Evolutionary conservation across 1,139 yeast species (phyloP).

Genomic region (Candida anutae): DNA sequence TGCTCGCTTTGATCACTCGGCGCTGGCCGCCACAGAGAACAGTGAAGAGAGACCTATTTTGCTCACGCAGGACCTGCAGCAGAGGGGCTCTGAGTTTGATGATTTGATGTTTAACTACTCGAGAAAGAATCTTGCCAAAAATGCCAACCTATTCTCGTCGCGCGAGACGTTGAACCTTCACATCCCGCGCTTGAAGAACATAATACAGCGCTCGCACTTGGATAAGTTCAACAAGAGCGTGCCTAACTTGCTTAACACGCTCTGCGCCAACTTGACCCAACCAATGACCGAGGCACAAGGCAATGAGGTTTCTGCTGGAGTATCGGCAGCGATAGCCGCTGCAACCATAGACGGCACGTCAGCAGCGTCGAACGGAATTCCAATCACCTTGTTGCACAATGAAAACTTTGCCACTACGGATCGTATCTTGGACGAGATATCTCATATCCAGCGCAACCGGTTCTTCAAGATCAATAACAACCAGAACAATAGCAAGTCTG

Average conservation of each 20-base stretch:
- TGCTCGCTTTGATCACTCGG: constrained; percentile 15
- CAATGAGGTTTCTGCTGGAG: constrained; percentile 1
- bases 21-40: constrained; percentile 1
- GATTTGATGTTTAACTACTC: constrained; percentile 9
- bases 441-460: constrained; percentile 39
- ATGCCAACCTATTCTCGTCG: constrained; percentile 64
- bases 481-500: constrained; percentile 15
- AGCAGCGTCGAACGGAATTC: constrained; percentile 25
- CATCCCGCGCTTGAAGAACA: constrained; percentile 49
- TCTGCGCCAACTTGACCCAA: constrained; percentile 20
- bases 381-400: constrained; percentile 25
- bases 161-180: constrained; percentile 71
- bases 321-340: constrained; percentile 2
- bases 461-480: constrained; percentile 26
- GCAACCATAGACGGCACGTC: constrained; percentile 1
- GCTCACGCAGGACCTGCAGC: constrained; percentile 3
- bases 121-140: constrained; percentile 53
- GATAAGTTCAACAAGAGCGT: constrained; percentile 32
- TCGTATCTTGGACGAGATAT: constrained; percentile 35
- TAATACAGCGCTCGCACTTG: constrained; percentile 47
- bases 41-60: no score
- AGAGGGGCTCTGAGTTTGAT: constrained; percentile 3
- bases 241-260: constrained; percentile 34
- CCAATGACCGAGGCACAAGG: constrained; percentile 6
- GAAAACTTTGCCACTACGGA: constrained; percentile 26